Evolutionary conservation across 305 asterid genomes (phyloP), one percentile per base, ranked within the genome.

Genomic region (Fraxinus angustifolia): DNA sequence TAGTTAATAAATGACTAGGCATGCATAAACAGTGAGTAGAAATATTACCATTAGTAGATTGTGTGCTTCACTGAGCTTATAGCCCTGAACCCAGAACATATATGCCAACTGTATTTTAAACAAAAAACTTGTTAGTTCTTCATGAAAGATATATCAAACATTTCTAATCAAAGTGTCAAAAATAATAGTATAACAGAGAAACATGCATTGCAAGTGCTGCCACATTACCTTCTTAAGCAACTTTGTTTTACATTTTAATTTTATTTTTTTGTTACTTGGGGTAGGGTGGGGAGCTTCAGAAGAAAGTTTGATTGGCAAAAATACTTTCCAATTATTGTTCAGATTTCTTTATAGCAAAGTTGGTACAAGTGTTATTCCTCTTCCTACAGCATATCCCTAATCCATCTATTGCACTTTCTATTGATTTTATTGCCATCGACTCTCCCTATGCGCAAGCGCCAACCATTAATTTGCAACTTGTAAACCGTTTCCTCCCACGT

Each of bases 21-120:
- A 35, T 50, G 8, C 19, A 78, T 19, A 67, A 79, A 79, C 58
- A 35, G 76, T 73, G 45, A 35, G 21, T 68, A 67, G 70, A 58
- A 58, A 81, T 62, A 31, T 88, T 91, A 94, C 99, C 96, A 87
- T 83, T 71, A 93, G 93, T 75, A 96, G 78, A 28, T 82, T 16
- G 76, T 90, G 87, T 78, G 98, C 99, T 86, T 90, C 97, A 35
- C 40, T 77, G 68, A 96, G 92, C 82, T 88, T 84, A 84, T 94
- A 93, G 77, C 97, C 97, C 86, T 84, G 97, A 86, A 91, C 78
- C 98, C 99, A 96, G 85, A 90, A 94, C 99, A 96, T 96, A 90
- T 94, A 94, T 65, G 98, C 95, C 87, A 96, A 81, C 99, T 96
- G 92, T 81, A 90, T 79, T 79, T 84, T 79, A 71, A 79, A 85